A percentile compares a stretch with the other conserved stretches of the same genome.
These are phyloP conservation scores for Lasiosphaeria hispida DNA, from an alignment of 495 filamentous ascomycete genomes.

Conservation along the genomic window DNA sequence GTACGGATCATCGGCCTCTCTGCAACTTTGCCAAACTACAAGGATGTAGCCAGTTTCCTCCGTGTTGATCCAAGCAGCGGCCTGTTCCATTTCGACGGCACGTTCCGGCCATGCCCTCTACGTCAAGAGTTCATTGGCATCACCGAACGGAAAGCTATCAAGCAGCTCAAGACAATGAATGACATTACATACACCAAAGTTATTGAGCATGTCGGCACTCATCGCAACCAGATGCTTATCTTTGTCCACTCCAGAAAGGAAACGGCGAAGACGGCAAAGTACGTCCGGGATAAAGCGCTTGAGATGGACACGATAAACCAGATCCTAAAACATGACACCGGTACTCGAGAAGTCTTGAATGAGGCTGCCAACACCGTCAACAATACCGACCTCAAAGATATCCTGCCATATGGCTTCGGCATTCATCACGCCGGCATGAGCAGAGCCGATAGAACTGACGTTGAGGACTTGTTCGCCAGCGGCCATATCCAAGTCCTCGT, in stretches of 20 bases:
- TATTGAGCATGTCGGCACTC: slow-evolving; percentile 88
- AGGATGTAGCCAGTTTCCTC: slow-evolving; percentile 93
- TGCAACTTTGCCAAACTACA: slow-evolving; percentile 94
- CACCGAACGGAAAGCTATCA: slow-evolving; percentile 97
- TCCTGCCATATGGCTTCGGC: slow-evolving; percentile 93
- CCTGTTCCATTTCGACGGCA: slow-evolving; percentile 94
- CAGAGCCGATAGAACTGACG: slow-evolving; percentile 85
- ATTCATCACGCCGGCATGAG: slow-evolving; percentile 98
- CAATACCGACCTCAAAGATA: slow-evolving; percentile 88
- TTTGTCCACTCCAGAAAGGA: slow-evolving; percentile 98
- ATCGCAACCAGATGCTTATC: slow-evolving; percentile 94
- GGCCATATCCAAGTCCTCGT: slow-evolving; percentile 93
- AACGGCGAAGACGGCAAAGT: slow-evolving; percentile 94
- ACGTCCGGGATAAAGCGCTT: slow-evolving; percentile 91
- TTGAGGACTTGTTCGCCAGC: slow-evolving; percentile 90
- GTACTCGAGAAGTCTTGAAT: slow-evolving; percentile 80
- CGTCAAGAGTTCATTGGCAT: slow-evolving; percentile 97
- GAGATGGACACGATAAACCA: slow-evolving; percentile 96
- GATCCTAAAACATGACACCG: slow-evolving; percentile 90
- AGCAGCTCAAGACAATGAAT: slow-evolving; percentile 99
- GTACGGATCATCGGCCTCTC: slow-evolving; percentile 90
- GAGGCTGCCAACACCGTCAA: slow-evolving; percentile 80
- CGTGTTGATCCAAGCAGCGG: slow-evolving; percentile 83
- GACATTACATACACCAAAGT: slow-evolving; percentile 98
- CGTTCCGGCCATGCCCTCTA: slow-evolving; percentile 88